Base-by-base conservation (phyloP, 139 green algal genomes). In the Auxenochlorella protothecoides region DNA sequence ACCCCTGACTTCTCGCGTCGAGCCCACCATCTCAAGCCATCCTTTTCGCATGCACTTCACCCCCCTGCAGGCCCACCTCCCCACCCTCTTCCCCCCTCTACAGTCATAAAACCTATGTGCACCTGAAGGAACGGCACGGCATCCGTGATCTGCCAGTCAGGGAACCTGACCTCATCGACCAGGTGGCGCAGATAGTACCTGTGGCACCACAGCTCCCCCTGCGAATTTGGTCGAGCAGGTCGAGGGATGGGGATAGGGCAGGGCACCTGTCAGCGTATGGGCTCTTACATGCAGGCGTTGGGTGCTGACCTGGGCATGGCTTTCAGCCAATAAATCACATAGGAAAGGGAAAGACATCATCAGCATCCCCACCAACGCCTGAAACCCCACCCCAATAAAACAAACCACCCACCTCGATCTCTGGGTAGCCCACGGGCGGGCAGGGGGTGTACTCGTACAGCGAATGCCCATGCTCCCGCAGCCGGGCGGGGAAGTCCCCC, bases 101-200 rank as follows among this genome's bases (percentile, higher is more conserved):
- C 55, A 44, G 8, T 68, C 11, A 52, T 52, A 2, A 68, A 52
- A 55, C n/a, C 64, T 16, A 53, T 14, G 3, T 74, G 5, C 53
- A 89, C 86, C 84, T 96, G 92, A 64, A 97, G 82, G 66, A 97
- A 82, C 27, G 82, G 80, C 11, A 97, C 86, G 64, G 96, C 89
- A 60, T 97, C 90, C 62, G 87, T 84, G 11, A 97, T 73, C 2
- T 74, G 80, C 92, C 90, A 97, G 67, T 83, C 74, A 1, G 82
- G 78, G 82, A 95, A 97, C 44, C 84, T 82, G 0, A 72, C 72
- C 27, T 87, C 84, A 78, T 97, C 85, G 70, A 84, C 92, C 62
- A 97, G 79, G 79, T 96, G 92, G 65, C 85, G 80, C 64, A 98
- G 86, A 80, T 97, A 97, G 85, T 97, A 97, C 53, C 92, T 78